Evolutionary conservation across 345 rosid species (phyloP).

Genomic region (Bruguiera parviflora): DNA sequence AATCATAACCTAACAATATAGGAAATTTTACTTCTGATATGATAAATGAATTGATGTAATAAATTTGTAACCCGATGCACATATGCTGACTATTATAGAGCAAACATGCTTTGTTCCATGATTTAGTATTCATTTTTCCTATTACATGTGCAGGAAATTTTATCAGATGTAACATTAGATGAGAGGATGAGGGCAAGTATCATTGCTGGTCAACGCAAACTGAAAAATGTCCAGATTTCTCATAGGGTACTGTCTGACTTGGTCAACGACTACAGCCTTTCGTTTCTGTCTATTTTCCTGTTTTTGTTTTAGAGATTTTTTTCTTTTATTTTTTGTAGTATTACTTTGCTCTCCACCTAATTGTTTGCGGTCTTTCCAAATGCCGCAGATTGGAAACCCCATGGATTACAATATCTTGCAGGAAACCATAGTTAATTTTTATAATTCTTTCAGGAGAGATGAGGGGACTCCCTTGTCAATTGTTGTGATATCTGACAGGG

Average conservation of each 20-base stretch:
- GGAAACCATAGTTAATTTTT: slow-evolving; percentile 56
- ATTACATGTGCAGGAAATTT: slow-evolving; percentile 60
- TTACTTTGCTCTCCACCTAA: slow-evolving; percentile 9
- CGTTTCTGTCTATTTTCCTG: background rate
- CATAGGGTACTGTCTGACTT: slow-evolving; percentile 52
- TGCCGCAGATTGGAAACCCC: slow-evolving; percentile 78
- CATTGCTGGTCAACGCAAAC: slow-evolving; percentile 40
- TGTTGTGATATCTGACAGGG: slow-evolving; percentile 80
- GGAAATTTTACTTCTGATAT: background rate
- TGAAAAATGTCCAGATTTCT: slow-evolving; percentile 55
- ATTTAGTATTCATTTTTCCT: background rate
- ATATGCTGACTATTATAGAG: slow-evolving; percentile 1
- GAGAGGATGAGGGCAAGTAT: slow-evolving; percentile 51
- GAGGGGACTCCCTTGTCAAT: slow-evolving; percentile 65
- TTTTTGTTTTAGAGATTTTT: background rate
- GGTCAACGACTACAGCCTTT: background rate
- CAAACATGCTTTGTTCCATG: slow-evolving; percentile 7
- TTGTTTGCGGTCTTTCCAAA: slow-evolving; percentile 15
- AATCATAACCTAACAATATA: background rate
- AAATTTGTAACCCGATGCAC: background rate
- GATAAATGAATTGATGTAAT: background rate
- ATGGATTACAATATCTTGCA: slow-evolving; percentile 68
- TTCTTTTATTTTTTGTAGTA: background rate
- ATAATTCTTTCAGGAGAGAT: slow-evolving; percentile 44
- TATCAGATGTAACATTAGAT: slow-evolving; percentile 80